Percentiles rank a stretch among this genome's conserved stretches.
Evolutionary conservation across 208 protist species (phyloP).

Genomic region (Trichomonas gallinae): DNA sequence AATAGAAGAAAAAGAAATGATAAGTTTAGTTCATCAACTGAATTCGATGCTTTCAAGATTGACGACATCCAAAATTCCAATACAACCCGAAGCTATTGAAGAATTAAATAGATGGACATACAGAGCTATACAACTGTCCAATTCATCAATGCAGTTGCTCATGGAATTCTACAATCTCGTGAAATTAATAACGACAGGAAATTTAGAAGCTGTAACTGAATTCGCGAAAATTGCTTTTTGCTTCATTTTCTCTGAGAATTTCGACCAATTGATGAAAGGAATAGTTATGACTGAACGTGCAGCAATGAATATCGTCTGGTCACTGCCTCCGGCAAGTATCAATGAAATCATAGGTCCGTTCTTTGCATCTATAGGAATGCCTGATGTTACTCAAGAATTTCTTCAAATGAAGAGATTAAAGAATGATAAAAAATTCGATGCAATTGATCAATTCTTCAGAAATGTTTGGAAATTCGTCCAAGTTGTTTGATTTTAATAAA

Average conservation of each 20-base stretch:
- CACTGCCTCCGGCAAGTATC: not conserved
- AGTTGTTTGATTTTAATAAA: not conserved
- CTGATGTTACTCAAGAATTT: not conserved
- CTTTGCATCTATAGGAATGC: not conserved
- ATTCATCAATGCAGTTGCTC: not conserved
- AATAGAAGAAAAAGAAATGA: not conserved
- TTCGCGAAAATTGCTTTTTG: not conserved
- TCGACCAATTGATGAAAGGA: not conserved
- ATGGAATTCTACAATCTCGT: not conserved
- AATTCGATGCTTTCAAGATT: not conserved
- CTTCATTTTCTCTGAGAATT: not conserved
- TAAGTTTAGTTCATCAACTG: not conserved
- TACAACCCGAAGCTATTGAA: not conserved
- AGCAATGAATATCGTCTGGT: not conserved
- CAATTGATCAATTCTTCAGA: not conserved
- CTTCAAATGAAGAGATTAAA: not conserved
- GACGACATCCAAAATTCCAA: not conserved
- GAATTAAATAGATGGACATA: not conserved
- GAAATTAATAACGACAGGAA: not conserved
- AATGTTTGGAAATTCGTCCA: not conserved
- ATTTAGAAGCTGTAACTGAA: not conserved
- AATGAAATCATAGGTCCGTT: not conserved
- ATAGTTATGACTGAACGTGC: not conserved
- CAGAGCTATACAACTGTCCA: not conserved
- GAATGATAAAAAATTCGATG: not conserved